A percentile compares a stretch with the other conserved stretches of the same genome.
phyloP scores from a whole-genome alignment of 768 basidiomycete species.

The Flagelloscypha sp. region DNA sequence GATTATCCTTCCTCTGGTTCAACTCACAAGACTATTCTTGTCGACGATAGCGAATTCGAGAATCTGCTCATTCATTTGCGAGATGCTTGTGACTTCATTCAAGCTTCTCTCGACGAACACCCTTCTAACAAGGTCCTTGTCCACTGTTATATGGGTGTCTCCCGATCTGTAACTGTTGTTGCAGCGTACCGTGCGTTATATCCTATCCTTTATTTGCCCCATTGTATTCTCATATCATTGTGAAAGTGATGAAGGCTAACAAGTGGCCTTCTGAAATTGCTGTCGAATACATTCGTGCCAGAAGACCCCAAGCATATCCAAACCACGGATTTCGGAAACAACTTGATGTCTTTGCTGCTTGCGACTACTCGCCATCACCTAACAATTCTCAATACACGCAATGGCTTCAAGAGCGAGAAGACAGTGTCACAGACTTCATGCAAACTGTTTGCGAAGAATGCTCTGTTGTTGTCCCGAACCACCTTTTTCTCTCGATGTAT shows the following conservation, averaged over 20 bases:
- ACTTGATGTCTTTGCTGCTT: conserved; percentile 44
- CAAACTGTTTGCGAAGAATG: conserved; percentile 42
- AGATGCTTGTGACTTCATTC: conserved; percentile 51
- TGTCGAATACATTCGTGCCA: conserved; percentile 39
- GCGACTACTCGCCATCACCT: conserved; percentile 36
- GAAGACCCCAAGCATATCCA: conserved; percentile 32
- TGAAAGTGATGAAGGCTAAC: conserved; percentile 42
- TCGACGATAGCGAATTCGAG: conserved; percentile 39
- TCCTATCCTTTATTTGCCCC: not conserved
- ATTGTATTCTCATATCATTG: not conserved
- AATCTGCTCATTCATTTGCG: conserved; percentile 61
- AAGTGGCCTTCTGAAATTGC: conserved; percentile 34
- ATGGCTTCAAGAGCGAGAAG: conserved; percentile 52
- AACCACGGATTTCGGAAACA: conserved; percentile 54
- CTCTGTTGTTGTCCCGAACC: conserved; percentile 40
- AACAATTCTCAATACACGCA: conserved; percentile 37
- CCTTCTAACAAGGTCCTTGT: conserved; percentile 52
- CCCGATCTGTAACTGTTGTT: conserved; percentile 55
- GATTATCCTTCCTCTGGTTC: conserved; percentile 39
- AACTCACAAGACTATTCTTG: conserved; percentile 31
- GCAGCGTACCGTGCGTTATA: conserved; percentile 43
- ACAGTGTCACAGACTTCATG: conserved; percentile 46
- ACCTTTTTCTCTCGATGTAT: conserved; percentile 46
- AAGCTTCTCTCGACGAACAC: conserved; percentile 39
- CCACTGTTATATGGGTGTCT: conserved; percentile 70